Evolutionary conservation across 352 stramenopile genomes (phyloP).

Genomic region (Phytopythium delawarense): DNA sequence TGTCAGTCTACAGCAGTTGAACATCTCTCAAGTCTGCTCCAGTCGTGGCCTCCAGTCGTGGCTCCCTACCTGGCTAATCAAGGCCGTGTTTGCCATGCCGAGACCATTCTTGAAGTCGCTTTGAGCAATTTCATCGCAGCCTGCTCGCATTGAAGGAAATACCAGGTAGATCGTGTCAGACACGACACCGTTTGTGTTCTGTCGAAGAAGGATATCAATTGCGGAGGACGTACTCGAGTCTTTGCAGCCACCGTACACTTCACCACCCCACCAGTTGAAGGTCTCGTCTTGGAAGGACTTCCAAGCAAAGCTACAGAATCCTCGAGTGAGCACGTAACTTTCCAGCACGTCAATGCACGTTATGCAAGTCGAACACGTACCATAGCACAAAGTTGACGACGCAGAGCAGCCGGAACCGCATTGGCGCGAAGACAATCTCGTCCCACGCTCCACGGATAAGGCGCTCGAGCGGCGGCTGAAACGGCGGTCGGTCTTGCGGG

Average conservation of each 20-base stretch:
- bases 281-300: conserved; percentile 68
- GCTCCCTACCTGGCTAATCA: conserved; percentile 38
- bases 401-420: conserved; percentile 63
- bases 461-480: conserved; percentile 46
- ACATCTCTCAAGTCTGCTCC: conserved; percentile 1
- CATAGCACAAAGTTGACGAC: conserved; percentile 70
- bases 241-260: conserved; percentile 72
- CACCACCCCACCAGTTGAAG: conserved; percentile 69
- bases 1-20: background rate
- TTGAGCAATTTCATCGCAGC: conserved; percentile 28
- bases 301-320: conserved; percentile 50
- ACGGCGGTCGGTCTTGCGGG: conserved; percentile 47
- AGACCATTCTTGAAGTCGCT: conserved; percentile 46
- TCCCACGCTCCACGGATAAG: conserved; percentile 55
- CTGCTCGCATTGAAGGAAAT: conserved; percentile 10
- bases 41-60: too few relatives aligned
- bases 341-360: background rate
- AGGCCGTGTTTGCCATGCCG: conserved; percentile 52
- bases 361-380: conserved; percentile 17
- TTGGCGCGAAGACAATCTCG: conserved; percentile 59
- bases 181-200: too few relatives aligned
- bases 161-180: background rate
- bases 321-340: background rate
- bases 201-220: background rate
- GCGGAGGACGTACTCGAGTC: conserved; percentile 15